Percentiles rank a stretch among this genome's conserved stretches.
phyloP scores from a whole-genome alignment of 805 yeast species.

The Groenewaldozyma tartarivorans region DNA sequence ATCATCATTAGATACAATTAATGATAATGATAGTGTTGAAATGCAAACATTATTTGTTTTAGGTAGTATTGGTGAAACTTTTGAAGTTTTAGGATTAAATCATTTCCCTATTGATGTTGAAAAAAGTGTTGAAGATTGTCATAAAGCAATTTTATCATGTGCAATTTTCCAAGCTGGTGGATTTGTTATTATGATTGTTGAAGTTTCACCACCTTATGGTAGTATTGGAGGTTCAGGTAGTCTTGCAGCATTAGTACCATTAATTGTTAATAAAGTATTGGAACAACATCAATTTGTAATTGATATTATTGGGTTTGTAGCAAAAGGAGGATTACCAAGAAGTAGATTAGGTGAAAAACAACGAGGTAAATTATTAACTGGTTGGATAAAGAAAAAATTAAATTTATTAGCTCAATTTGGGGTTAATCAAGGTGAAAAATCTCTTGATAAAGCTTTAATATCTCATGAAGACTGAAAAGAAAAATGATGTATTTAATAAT shows the following conservation, averaged over 20 bases:
- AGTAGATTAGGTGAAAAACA: constrained; percentile 71
- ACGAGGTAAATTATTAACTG: constrained; percentile 53
- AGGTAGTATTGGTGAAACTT: constrained; percentile 77
- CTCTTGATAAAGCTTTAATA: constrained; percentile 9
- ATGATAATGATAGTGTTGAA: constrained; percentile 29
- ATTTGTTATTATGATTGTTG: constrained; percentile 65
- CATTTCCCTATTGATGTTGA: constrained; percentile 87
- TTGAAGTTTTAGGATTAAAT: constrained; percentile 84
- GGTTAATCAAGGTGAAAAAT: constrained; percentile 16
- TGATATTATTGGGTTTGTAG: constrained; percentile 76
- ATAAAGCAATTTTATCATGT: constrained; percentile 33
- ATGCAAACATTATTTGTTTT: constrained; percentile 76
- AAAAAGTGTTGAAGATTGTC: constrained; percentile 47
- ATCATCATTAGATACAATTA: too few species aligned
- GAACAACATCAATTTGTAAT: constrained; percentile 72
- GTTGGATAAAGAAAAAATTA: constrained; percentile 45
- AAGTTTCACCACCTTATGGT: constrained; percentile 37
- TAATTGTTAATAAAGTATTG: constrained; percentile 68
- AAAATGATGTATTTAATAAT: neutral
- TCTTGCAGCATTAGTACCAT: constrained; percentile 70
- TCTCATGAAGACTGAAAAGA: constrained; percentile 4
- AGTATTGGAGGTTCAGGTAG: constrained; percentile 25
- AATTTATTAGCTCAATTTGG: constrained; percentile 19
- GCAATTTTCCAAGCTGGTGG: constrained; percentile 79
- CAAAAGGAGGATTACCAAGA: constrained; percentile 50